Percentiles rank a stretch among this genome's conserved stretches.
Evolutionary conservation across 345 rosid genomes (phyloP).

Genomic region (Bretschneidera sinensis): DNA sequence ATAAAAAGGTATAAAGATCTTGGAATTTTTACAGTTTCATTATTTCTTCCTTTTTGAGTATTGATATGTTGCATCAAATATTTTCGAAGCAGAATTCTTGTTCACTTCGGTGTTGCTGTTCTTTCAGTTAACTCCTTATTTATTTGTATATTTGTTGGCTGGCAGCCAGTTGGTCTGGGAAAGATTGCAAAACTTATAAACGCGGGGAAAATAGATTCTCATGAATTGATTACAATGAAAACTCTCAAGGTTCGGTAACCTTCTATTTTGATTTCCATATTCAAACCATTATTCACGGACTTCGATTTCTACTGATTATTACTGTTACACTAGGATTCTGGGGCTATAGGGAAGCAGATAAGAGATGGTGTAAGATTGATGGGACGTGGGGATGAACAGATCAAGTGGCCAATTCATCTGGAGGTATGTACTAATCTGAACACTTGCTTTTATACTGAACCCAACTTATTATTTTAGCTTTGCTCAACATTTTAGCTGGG

Average conservation of each 20-base stretch:
- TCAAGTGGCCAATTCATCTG: constrained; percentile 92
- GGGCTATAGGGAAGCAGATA: constrained; percentile 87
- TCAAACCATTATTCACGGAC: constrained; percentile 6
- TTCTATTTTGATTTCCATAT: constrained; percentile 12
- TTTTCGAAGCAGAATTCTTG: background rate
- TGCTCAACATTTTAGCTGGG: background rate
- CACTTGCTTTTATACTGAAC: background rate
- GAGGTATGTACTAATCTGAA: constrained; percentile 47
- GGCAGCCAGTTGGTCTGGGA: constrained; percentile 91
- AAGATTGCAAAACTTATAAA: constrained; percentile 90
- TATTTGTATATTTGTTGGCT: constrained; percentile 4
- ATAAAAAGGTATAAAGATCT: too few relatives aligned
- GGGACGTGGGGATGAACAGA: constrained; percentile 89
- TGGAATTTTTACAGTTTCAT: too few relatives aligned
- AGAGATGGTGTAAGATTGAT: constrained; percentile 90
- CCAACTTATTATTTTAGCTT: background rate
- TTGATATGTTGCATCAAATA: too few relatives aligned
- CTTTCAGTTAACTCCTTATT: background rate
- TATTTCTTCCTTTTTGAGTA: too few relatives aligned
- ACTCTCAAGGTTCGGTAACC: constrained; percentile 65
- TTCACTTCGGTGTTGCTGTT: background rate
- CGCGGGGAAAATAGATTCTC: constrained; percentile 93
- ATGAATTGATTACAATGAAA: constrained; percentile 93
- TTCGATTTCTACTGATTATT: constrained; percentile 14
- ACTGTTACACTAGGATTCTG: constrained; percentile 45